Evolutionary conservation across 495 filamentous ascomycete genomes (phyloP).

Genomic region (Pseudomonodictys pantanalensis): DNA sequence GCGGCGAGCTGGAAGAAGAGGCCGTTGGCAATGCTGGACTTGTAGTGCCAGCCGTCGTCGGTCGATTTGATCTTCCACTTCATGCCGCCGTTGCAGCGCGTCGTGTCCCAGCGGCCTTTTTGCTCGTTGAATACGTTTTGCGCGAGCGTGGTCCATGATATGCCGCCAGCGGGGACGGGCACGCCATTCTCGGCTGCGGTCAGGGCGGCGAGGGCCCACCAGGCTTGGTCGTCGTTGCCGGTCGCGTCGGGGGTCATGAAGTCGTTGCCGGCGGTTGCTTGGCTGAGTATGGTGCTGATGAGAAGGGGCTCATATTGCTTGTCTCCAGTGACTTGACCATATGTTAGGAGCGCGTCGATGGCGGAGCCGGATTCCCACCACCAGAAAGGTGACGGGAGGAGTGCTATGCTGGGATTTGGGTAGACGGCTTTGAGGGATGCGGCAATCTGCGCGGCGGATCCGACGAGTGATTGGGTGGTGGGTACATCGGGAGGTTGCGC

Average conservation of each 20-base stretch:
- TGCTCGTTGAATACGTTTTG: constrained; percentile 64
- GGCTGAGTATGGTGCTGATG: constrained; percentile 33
- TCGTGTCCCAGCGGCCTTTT: constrained; percentile 54
- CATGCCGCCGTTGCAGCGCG: constrained; percentile 48
- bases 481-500: too few species aligned
- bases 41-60: constrained; percentile 52
- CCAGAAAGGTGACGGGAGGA: constrained; percentile 23
- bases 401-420: neutral
- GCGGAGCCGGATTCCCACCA: constrained; percentile 40
- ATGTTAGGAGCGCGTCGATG: constrained; percentile 26
- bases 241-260: constrained; percentile 31
- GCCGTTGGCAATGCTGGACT: constrained; percentile 66
- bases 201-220: constrained; percentile 74
- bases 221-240: constrained; percentile 76
- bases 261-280: constrained; percentile 35
- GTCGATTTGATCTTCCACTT: constrained; percentile 50
- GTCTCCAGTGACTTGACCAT: constrained; percentile 34
- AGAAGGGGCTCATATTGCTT: constrained; percentile 31
- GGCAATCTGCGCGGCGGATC: too few species aligned
- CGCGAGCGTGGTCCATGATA: constrained; percentile 59
- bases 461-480: too few species aligned
- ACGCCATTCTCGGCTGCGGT: constrained; percentile 70
- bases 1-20: constrained; percentile 69
- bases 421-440: too few species aligned
- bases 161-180: constrained; percentile 48